These are phyloP conservation scores for barrel medic (Medicago truncatula) DNA, from an alignment of 306 rosid genomes.

Conservation along the genomic window DNA sequence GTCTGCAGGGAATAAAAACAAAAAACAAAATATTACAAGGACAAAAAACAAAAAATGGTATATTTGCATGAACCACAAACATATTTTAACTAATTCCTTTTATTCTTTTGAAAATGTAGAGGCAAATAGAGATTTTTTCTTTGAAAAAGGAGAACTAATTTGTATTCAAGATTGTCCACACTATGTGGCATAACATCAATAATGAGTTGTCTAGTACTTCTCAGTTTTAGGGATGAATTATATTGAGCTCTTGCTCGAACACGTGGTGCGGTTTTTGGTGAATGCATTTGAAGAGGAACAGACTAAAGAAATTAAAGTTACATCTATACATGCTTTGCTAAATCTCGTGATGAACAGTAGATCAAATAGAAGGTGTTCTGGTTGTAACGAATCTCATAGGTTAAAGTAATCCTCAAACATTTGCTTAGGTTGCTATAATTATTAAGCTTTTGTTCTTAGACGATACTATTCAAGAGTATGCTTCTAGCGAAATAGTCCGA, in stretches of 20 bases:
- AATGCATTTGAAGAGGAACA: conserved; percentile 98
- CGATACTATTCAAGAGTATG: conserved; percentile 95
- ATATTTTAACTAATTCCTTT: too few species aligned
- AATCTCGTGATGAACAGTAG: conserved; percentile 98
- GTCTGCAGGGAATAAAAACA: too few species aligned
- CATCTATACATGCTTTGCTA: conserved; percentile 92
- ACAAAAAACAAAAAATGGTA: too few species aligned
- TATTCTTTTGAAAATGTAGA: too few species aligned
- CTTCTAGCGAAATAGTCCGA: conserved; percentile 97
- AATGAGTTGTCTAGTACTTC: too few species aligned
- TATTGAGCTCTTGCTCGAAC: conserved; percentile 76
- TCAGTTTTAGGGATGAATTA: too few species aligned
- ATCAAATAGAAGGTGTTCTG: conserved; percentile 91
- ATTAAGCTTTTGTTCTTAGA: conserved; percentile 93
- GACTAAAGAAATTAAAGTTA: conserved; percentile 98
- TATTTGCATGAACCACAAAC: too few species aligned
- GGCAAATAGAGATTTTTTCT: too few species aligned
- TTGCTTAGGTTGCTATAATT: conserved; percentile 96
- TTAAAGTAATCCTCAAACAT: conserved; percentile 90
- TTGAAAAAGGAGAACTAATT: too few species aligned
- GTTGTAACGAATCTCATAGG: conserved; percentile 65
- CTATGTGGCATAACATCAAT: too few species aligned
- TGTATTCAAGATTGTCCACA: too few species aligned
- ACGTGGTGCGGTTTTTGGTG: conserved; percentile 92
- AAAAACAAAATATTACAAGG: too few species aligned